Base-by-base conservation (phyloP, 2,329 filamentous ascomycete genomes). In the Venturia effusa region DNA sequence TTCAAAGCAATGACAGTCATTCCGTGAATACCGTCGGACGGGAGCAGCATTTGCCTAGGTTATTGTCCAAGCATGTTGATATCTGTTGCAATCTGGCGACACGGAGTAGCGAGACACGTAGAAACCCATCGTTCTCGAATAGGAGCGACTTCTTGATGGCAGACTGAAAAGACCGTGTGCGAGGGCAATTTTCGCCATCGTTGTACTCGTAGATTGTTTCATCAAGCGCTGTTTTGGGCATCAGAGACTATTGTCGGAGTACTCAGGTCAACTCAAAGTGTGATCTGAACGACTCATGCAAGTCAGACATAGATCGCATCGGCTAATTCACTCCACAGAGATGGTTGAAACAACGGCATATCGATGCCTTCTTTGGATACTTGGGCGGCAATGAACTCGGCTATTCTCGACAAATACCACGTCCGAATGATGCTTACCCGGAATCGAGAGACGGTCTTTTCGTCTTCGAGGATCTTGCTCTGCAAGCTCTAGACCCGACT, bases 321-420 rank as follows among this genome's bases (percentile, higher is more conserved):
- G 37, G 37, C 55, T 59, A 24, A 54, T 62, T 67, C 62, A 41
- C 59, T 22, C 64, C 59, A 45, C 70, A 90, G 89, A 87, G 93
- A 71, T 97, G 92, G 92, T 94, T 97, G 90, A 90, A 91, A 73
- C 92, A 92, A 5, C 93, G 96, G 88, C 92, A 96, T 73, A 86
- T 96, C 62, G 90, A 96, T 79, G 89, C 91, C 13, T 97, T 97
- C 73, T 97, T 96, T 71, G 91, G 96, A 73, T 97, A 91, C 73
- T 84, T 95, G 24, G 81, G 93, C 67, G 85, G 86, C 60, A 91
- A 91, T 67, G 79, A 83, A 32, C 91, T 95, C 74, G 77, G 84
- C 0, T 97, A 97, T 74, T 96, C 88, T 79, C 86, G 83, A 19
- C 84, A 90, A 41, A 82, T 96, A 30, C 92, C 92, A 0, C 78